Evolutionary conservation across 768 basidiomycete species (phyloP), one percentile per base, ranked within the genome.

Genomic region (Termitomyces sp.): DNA sequence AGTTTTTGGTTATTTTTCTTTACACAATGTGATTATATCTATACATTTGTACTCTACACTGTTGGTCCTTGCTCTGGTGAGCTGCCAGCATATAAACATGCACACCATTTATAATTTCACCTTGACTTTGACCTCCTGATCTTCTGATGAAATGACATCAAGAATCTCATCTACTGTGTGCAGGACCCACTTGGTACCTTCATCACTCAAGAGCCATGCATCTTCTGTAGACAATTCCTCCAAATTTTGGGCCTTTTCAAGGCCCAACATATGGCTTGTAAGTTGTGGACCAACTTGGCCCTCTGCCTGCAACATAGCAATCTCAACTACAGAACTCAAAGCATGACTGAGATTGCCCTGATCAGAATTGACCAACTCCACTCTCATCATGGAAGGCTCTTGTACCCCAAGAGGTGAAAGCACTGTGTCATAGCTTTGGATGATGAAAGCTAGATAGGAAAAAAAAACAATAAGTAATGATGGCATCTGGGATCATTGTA

Each of bases 141-240:
- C 73, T 62, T 70, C 76, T 68, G 77, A 71, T 65, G 76, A 78
- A 62, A 90, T 82, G 56, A 84, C 84, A 69, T 90, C 88, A 59
- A 87, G 75, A 70, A 93, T 81, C 63, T 84, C 77, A 74, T 95
- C 93, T 51, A 92, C 83, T 45, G 82, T 87, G 64, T 85, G 84
- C 64, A 94, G 75, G 49, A 94, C 85, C 93, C 93, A 95, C 71
- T 88, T 87, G 19, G 88, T 81, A 34, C 93, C 93, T 68, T 93
- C 88, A 66, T 93, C 92, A 57, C 80, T 88, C 22, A 87, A 77
- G 40, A 95, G 79, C 86, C 87, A 95, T 55, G 71, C 76, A 67
- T 92, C 90, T 69, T 88, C 89, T 62, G 80, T 78, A 60, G 72
- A 84, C 60, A 82, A 74, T 35, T 78, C 77, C 51, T 80, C 78